Percentiles rank a stretch among this genome's conserved stretches.
phyloP scores from a whole-genome alignment of 176 grass and related monocot genomes.

The Aegilops speltoides region DNA sequence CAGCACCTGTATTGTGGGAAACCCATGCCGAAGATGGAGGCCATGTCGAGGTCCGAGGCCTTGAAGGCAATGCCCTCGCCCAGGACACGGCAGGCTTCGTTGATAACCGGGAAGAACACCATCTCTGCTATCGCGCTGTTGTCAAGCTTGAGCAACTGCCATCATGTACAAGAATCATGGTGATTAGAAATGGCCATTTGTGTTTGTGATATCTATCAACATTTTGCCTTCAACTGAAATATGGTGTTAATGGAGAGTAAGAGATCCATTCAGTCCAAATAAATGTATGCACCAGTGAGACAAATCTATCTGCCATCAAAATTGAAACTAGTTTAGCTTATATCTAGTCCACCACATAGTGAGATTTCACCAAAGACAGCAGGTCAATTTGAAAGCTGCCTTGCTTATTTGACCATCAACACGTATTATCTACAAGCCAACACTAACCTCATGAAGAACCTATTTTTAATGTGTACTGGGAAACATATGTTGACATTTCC shows the following conservation, averaged over 20 bases:
- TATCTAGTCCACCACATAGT: neutral
- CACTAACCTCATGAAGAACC: neutral
- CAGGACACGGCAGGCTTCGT: conserved; percentile 58
- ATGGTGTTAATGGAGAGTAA: neutral
- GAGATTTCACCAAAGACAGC: neutral
- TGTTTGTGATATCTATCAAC: neutral
- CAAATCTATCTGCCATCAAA: neutral
- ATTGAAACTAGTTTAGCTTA: neutral
- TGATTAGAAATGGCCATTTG: neutral
- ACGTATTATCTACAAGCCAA: neutral
- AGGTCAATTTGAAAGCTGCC: neutral
- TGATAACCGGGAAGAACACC: conserved; percentile 59
- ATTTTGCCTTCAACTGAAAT: neutral
- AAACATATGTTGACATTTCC: neutral
- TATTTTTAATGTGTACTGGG: neutral
- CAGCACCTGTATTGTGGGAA: conserved; percentile 2
- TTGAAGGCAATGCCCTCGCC: conserved; percentile 53
- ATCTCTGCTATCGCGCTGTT: conserved; percentile 54
- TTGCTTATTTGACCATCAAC: neutral
- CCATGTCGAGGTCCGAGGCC: conserved; percentile 61
- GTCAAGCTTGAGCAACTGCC: conserved; percentile 54
- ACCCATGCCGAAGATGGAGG: conserved; percentile 54
- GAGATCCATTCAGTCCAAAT: neutral
- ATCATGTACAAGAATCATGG: neutral
- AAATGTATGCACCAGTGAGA: neutral